phyloP scores from a whole-genome alignment of 2,329 filamentous ascomycete species.

The Huntiella decipiens region DNA sequence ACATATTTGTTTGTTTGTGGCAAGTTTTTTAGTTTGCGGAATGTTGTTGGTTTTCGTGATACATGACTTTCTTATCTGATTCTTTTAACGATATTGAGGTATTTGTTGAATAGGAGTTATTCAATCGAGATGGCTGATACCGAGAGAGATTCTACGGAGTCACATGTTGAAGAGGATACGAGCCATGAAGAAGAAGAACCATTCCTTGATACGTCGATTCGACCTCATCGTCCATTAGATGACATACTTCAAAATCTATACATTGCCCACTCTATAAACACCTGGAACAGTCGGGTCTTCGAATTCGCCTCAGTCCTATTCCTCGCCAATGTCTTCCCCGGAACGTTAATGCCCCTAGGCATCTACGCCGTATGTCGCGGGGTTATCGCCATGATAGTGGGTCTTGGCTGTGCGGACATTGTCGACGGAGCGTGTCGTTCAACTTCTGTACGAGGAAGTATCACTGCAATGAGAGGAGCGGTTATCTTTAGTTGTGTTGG shows the following conservation, averaged over 20 bases:
- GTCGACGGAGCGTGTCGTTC: slow-evolving; percentile 39
- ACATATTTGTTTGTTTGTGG: no score
- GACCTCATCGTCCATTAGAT: no score
- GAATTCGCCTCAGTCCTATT: slow-evolving; percentile 44
- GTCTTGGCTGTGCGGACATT: slow-evolving; percentile 35
- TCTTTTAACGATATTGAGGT: no score
- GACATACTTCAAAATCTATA: slow-evolving; percentile 24
- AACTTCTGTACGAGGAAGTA: slow-evolving; percentile 30
- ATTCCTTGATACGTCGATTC: no score
- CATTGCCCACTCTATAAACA: slow-evolving; percentile 40
- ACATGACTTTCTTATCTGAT: no score
- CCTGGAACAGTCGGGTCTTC: slow-evolving; percentile 45
- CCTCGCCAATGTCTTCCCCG: slow-evolving; percentile 33
- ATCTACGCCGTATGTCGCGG: slow-evolving; percentile 48
- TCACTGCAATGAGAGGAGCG: slow-evolving; percentile 21
- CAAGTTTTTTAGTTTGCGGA: no score
- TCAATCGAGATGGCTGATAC: no score
- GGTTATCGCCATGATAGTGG: slow-evolving; percentile 36
- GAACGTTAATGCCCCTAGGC: slow-evolving; percentile 45
- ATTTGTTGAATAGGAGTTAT: no score
- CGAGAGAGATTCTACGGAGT: no score
- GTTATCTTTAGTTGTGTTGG: slow-evolving; percentile 29
- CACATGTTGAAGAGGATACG: no score
- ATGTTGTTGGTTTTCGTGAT: no score
- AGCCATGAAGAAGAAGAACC: no score